Conservation (phyloP, 2,329 filamentous ascomycete species). For the Fulvia fulva region DNA sequence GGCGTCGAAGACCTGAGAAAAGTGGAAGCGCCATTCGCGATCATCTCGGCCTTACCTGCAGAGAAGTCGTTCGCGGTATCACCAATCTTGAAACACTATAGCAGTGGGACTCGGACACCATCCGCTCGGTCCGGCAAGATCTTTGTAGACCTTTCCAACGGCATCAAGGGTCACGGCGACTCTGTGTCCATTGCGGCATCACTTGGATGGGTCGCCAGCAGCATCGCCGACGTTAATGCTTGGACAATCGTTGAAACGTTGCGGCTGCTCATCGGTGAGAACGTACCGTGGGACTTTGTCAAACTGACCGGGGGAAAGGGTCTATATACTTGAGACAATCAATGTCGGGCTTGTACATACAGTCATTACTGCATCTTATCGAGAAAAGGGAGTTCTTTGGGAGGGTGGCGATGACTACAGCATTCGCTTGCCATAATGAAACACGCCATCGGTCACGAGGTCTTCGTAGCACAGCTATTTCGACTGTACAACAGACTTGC, state of each 20-base stretch:
- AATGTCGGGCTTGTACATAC: neutral
- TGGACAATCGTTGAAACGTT: constrained; percentile 82
- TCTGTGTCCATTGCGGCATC: constrained; percentile 66
- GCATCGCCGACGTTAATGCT: constrained; percentile 72
- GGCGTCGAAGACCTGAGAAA: constrained; percentile 76
- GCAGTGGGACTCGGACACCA: constrained; percentile 34
- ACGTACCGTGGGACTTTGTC: constrained; percentile 79
- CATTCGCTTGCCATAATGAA: neutral
- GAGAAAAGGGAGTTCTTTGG: neutral
- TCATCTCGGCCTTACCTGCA: constrained; percentile 72
- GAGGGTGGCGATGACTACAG: neutral
- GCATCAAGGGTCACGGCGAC: constrained; percentile 60
- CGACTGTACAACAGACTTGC: neutral
- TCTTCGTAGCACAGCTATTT: neutral
- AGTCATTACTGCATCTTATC: neutral
- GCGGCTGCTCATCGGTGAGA: constrained; percentile 74
- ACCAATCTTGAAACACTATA: constrained; percentile 71
- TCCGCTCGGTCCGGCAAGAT: constrained; percentile 53
- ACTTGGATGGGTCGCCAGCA: constrained; percentile 75
- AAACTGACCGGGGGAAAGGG: constrained; percentile 63
- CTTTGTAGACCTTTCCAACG: constrained; percentile 74
- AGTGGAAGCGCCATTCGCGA: constrained; percentile 74
- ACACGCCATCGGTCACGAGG: neutral
- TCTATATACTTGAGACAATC: constrained; percentile 40
- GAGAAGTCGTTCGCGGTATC: constrained; percentile 76